A percentile compares a stretch with the other conserved stretches of the same genome.
phyloP scores from a whole-genome alignment of 441 rosid species.

The Aleurites moluccanus region DNA sequence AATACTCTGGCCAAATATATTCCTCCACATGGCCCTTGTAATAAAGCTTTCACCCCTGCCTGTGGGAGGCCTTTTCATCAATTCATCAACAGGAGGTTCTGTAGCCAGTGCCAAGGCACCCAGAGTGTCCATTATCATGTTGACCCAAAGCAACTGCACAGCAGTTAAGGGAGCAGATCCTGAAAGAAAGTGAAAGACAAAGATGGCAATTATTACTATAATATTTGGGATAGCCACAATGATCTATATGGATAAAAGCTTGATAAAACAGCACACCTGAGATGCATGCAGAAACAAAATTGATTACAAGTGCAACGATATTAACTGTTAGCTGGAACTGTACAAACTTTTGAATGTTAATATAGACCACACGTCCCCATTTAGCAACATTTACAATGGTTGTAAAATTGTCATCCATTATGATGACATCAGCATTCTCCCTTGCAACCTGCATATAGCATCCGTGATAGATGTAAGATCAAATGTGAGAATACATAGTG shows the following conservation, averaged over 20 bases:
- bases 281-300: constrained; percentile 80
- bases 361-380: constrained; percentile 59
- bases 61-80: constrained; percentile 50
- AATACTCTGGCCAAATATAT: constrained; percentile 44
- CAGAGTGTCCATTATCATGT: constrained; percentile 63
- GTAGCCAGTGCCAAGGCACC: constrained; percentile 65
- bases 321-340: constrained; percentile 69
- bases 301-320: constrained; percentile 47
- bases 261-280: constrained; percentile 49
- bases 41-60: constrained; percentile 44
- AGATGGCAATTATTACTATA: constrained; percentile 4
- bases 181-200: constrained; percentile 34
- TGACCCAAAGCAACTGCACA: constrained; percentile 59
- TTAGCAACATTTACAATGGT: constrained; percentile 43
- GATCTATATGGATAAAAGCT: neutral
- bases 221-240: neutral
- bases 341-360: constrained; percentile 61
- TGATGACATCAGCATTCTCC: constrained; percentile 57
- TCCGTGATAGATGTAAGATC: neutral
- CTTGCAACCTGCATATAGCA: constrained; percentile 51
- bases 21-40: constrained; percentile 53
- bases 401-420: constrained; percentile 50
- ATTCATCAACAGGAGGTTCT: constrained; percentile 42
- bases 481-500: neutral
- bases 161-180: constrained; percentile 56